Base-by-base conservation (phyloP, 805 yeast genomes). In the Candida dajiaensis region DNA sequence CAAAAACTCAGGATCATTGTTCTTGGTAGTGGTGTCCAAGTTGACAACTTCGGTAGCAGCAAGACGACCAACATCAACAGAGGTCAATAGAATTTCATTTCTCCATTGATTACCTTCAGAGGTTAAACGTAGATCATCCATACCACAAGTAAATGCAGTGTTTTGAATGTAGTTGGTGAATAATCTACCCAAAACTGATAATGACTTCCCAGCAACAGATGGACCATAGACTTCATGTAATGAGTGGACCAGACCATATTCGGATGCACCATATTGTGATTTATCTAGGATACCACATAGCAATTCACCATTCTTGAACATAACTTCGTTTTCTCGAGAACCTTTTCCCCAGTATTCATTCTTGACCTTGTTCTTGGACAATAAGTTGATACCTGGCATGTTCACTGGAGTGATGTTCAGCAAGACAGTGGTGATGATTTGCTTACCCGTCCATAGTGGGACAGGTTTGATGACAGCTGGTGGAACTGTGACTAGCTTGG, bases 91-190 rank as follows among this genome's bases (percentile, higher is more conserved):
- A 51, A 94, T 86, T 50, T 89, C 95, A 13, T 71, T 70, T 74
- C 99, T 82, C 92, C 95, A 83, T 50, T 74, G 61, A 65, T 95
- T 90, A 63, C 99, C 99, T 57, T 88, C 96, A 3, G 67, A 78
- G 20, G 98, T 94, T 56, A 95, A 76, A 64, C 96, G 80, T 66
- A 94, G 75, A 72, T 94, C 99, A 66, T 94, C 99, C 99, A 94
- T 95, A 77, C 99, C 99, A 82, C 99, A 94, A 8, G 99, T 94
- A 64, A 94, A 87, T 1, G 97, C 98, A 48, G 88, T 85, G 71
- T 81, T 77, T 78, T 85, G 90, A 61, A 85, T 89, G 67, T 89
- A 94, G 66, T 87, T 89, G 20, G 99, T 95, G 71, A 95, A 92
- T 46, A 94, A 74, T 60, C 99, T 78, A 53, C 99, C 98, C 50